phyloP scores from a whole-genome alignment of 2,329 filamentous ascomycete species.

The Botryotinia calthae region DNA sequence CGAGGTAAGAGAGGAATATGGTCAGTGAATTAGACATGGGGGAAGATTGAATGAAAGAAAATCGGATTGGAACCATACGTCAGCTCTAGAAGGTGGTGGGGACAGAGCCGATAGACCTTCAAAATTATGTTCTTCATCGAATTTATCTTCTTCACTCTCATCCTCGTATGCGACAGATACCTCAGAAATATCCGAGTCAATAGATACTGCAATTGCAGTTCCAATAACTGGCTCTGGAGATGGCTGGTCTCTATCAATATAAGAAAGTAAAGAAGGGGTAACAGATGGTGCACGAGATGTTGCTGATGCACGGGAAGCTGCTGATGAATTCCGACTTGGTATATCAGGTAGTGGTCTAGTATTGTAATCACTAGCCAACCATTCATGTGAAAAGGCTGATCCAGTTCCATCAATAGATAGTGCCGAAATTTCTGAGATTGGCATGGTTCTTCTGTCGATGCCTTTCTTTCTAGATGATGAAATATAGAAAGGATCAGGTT shows the following conservation, averaged over 20 bases:
- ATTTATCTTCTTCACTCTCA: not conserved
- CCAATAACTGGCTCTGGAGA: conserved; percentile 28
- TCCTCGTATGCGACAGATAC: not conserved
- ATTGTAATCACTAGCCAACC: conserved; percentile 12
- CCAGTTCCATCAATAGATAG: conserved; percentile 6
- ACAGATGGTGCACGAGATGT: conserved; percentile 25
- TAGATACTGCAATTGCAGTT: conserved; percentile 23
- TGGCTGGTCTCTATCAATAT: conserved; percentile 24
- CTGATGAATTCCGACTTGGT: conserved; percentile 14
- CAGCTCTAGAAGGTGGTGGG: not conserved
- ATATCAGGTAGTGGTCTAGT: conserved; percentile 15
- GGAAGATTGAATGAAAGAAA: not conserved
- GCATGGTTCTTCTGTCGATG: not conserved
- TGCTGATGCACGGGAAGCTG: conserved; percentile 14
- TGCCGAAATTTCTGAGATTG: not conserved
- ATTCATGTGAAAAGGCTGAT: not conserved
- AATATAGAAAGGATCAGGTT: conserved; percentile 10
- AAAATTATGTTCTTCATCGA: not conserved
- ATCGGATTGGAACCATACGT: not conserved
- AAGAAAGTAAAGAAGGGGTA: conserved; percentile 24
- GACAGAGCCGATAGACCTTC: conserved; percentile 5
- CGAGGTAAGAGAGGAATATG: not conserved
- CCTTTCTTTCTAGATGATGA: not conserved
- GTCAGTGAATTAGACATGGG: not conserved
- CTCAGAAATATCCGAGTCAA: conserved; percentile 14